A percentile compares a stretch with the other conserved stretches of the same genome.
These are phyloP conservation scores for Skeletonema grethae DNA, from an alignment of 108 stramenopile genomes.

Conservation along the genomic window DNA sequence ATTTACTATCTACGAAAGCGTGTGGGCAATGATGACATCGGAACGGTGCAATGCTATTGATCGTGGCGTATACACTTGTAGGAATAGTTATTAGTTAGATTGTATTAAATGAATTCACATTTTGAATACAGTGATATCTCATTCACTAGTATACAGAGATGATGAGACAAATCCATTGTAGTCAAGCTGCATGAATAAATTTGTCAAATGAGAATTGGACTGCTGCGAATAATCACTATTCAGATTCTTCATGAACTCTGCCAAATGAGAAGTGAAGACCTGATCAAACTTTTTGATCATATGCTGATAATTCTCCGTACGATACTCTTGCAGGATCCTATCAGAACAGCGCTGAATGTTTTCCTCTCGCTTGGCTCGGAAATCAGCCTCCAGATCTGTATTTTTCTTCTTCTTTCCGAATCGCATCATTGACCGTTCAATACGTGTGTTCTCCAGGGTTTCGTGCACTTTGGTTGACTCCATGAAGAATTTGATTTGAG, in stretches of 20 bases:
- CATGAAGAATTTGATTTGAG: constrained; percentile 86
- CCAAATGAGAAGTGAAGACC: constrained; percentile 73
- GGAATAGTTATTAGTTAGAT: not conserved
- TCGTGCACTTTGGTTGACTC: constrained; percentile 64
- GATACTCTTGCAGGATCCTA: constrained; percentile 64
- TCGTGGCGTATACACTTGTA: not conserved
- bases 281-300: constrained; percentile 82
- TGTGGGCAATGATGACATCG: not conserved
- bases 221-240: constrained; percentile 29
- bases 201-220: constrained; percentile 65
- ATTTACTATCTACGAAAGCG: constrained; percentile 16
- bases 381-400: constrained; percentile 31
- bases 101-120: not conserved
- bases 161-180: constrained; percentile 83
- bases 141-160: constrained; percentile 32
- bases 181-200: constrained; percentile 79
- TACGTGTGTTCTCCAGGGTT: constrained; percentile 34
- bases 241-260: constrained; percentile 77
- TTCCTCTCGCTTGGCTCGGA: constrained; percentile 60
- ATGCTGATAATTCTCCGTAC: constrained; percentile 66
- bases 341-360: constrained; percentile 37
- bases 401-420: constrained; percentile 35
- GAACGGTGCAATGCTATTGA: not conserved
- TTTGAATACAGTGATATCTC: not conserved
- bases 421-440: constrained; percentile 46